Evolutionary conservation across 2,329 filamentous ascomycete species (phyloP), one percentile per base, ranked within the genome.

Genomic region (Dactylonectria estremocensis): DNA sequence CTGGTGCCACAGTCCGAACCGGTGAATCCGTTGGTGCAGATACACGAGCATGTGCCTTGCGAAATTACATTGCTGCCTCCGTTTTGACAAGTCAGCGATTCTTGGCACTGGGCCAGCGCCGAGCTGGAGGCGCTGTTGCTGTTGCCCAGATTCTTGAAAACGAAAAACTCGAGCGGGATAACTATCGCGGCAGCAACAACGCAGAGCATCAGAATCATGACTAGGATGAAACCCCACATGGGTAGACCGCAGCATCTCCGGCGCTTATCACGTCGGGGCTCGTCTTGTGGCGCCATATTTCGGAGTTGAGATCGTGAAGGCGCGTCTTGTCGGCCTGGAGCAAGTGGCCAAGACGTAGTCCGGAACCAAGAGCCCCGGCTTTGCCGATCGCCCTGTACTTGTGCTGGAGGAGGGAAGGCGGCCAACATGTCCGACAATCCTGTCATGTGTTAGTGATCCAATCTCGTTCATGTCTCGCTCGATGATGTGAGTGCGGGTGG

Each of bases 11-110:
- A 90, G 66, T 87, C 83, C 22, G 82, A 80, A 14, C 88, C 87
- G 0, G 93, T 95, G 78, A 95, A 98, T 1, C 95, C 94, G 74
- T 96, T 95, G 22, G 92, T 90, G 80, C 95, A 99, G 49, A 98
- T 90, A 78, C 95, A 99, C 13, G 91, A 92, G 81, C 95, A 98
- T 20, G 87, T 83, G 3, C 89, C 88, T 64, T 89, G 85, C 16
- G 87, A 89, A 20, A 94, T 81, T 16, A 95, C 88, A 62, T 91
- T 95, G 18, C 91, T 90, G 31, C 95, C 95, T 10, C 94, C 94
- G 71, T 98, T 97, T 59, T 88, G 83, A 77, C 95, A 98, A 0
- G 85, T 86, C 14, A 92, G 82, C 33, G 87, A 86, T 45, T 84
- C 81, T 71, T 89, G 85, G 78, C 94, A 97, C 67, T 86, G 78